These are phyloP conservation scores for Aspergillus sparsus DNA, from an alignment of 495 filamentous ascomycete species.

Conservation along the genomic window DNA sequence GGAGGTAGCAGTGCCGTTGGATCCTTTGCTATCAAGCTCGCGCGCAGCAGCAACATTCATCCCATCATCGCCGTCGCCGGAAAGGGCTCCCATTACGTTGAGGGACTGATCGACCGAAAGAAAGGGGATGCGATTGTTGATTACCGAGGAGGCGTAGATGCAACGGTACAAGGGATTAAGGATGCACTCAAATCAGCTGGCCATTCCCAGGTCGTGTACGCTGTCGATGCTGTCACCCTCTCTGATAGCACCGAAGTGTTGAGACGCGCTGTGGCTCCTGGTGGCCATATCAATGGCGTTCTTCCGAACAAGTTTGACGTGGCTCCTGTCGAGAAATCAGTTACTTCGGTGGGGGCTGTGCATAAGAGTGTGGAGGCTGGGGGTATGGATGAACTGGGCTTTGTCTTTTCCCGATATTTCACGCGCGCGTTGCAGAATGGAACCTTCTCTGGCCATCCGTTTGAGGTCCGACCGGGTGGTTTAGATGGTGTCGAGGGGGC, in stretches of 20 bases:
- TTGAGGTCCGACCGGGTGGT: conserved; percentile 60
- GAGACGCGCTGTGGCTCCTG: conserved; percentile 21
- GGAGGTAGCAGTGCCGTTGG: conserved; percentile 67
- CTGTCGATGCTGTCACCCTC: conserved; percentile 61
- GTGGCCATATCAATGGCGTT: conserved; percentile 56
- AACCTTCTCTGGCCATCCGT: conserved; percentile 62
- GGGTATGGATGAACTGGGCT: conserved; percentile 51
- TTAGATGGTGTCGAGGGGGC: conserved; percentile 58
- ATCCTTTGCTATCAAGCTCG: conserved; percentile 64
- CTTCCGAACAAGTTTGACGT: conserved; percentile 42
- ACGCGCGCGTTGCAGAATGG: conserved; percentile 55
- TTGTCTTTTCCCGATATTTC: conserved; percentile 57
- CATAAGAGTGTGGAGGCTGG: conserved; percentile 34
- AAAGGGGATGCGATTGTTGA: conserved; percentile 69
- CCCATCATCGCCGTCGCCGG: conserved; percentile 68
- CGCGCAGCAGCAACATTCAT: conserved; percentile 61
- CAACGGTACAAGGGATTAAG: conserved; percentile 20
- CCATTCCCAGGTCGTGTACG: conserved; percentile 39
- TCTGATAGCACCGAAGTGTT: conserved; percentile 43
- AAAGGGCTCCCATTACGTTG: conserved; percentile 50
- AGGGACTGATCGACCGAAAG: conserved; percentile 53
- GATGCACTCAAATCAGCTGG: conserved; percentile 12
- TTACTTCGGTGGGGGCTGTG: conserved; percentile 27
- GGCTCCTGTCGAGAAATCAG: conserved; percentile 9
- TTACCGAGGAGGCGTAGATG: conserved; percentile 50